Base-by-base conservation (phyloP, 805 yeast species). In the Suhomyces tanzawaensis region DNA sequence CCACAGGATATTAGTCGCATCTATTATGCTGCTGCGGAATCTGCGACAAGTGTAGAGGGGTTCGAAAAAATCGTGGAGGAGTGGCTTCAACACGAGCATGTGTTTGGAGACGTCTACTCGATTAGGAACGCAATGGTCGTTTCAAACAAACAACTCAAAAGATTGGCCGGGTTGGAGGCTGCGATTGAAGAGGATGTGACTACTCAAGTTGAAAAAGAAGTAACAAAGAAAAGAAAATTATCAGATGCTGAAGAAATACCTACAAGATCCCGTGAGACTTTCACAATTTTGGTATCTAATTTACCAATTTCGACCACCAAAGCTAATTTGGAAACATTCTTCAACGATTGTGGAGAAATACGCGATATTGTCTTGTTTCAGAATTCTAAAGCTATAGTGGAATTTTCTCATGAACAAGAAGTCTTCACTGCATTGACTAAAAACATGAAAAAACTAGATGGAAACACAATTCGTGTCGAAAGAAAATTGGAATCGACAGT, bases 281-380 rank as follows among this genome's bases (percentile, higher is more conserved):
- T 69, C 12, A 69, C 85, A 8, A 12, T 24, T 7, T 24, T 24
- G n/a, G 27, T 24, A 9, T 9, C 27, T 9, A 24, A 24, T n/a
- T 8, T 24, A 5, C 27, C 27, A 6, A 13, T 8, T 5, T 7
- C 7, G 6, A 5, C n/a, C 6, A 61, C 68, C 7, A 75, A 75
- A 35, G 41, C 47, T 2, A 64, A 66, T 3, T 34, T 84, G 1
- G 37, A 46, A 2, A 47, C 51, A 1, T 71, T 76, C 36, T 82
- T 86, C 52, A 42, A 56, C 26, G 83, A 77, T 19, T 85, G 90
- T 58, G 95, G 93, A 1, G 51, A 44, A 0, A 69, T 81, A 3
- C 51, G 58, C 23, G 68, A 68, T 13, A 46, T 77, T 1, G 57
- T 53, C 0, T 29, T 60, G 0, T 32, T 50, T 13, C 32, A 36